Evolutionary conservation across 257 asterid genomes (phyloP).

Genomic region (Plectranthus barbatus): DNA sequence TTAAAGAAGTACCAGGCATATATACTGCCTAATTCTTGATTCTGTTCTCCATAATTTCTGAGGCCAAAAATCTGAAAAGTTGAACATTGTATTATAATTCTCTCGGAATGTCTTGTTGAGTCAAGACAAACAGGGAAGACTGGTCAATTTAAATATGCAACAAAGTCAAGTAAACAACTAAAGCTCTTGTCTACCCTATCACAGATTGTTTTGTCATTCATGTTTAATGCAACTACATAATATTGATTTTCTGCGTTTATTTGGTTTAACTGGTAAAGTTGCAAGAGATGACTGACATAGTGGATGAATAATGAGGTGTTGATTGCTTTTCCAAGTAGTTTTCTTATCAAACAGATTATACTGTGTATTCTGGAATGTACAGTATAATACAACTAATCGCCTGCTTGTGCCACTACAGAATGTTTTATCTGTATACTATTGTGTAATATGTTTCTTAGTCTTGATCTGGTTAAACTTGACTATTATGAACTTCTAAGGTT

Average conservation of each 20-base stretch:
- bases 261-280: not conserved
- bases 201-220: not conserved
- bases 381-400: not conserved
- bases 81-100: not conserved
- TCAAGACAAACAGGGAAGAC: not conserved
- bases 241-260: not conserved
- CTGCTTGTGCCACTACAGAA: not conserved
- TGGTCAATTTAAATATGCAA: not conserved
- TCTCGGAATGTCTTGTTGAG: not conserved
- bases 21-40: not conserved
- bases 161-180: not conserved
- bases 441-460: not conserved
- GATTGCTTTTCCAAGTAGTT: constrained; percentile 5
- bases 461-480: not conserved
- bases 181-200: not conserved
- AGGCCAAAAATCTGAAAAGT: not conserved
- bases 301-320: not conserved
- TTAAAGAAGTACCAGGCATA: not conserved
- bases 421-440: not conserved
- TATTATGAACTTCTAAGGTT: not conserved
- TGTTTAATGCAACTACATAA: not conserved
- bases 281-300: not conserved
- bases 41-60: not conserved
- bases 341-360: not conserved
- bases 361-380: not conserved